Evolutionary conservation across 1,284 basidiomycete genomes (phyloP), one percentile per base, ranked within the genome.

Genomic region (Coriolopsis trogii): DNA sequence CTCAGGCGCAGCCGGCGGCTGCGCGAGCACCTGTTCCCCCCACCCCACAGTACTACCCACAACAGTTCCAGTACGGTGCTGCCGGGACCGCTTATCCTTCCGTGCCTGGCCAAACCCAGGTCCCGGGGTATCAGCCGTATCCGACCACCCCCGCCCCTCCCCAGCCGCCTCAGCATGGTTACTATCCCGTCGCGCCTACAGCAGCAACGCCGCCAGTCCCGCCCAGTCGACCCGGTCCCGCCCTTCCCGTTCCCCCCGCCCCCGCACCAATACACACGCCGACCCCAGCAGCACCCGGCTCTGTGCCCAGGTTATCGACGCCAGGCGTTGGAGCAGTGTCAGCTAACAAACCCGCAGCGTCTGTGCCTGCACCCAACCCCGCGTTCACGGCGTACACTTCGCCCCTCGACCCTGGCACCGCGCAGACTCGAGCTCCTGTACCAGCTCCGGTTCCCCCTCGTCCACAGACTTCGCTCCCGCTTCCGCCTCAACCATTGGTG

Each of bases 31-130:
- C n/a, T n/a, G 24, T 18, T 13, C 31, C 46, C 16, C 16, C 42
- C n/a, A 26, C 49, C 15, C 15, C 37, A 23, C 51, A 43, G 31
- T 54, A 56, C 31, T 38, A 26, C n/a, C n/a, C n/a, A 8, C 56
- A 51, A 10, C 51, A 50, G 36, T 51, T 49, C 26, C 37, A 36
- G 21, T 51, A 53, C 16, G 15, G 15, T 16, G 28, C 20, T 33
- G 21, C 26, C 18, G 4, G 33, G n/a, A 18, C 31, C 28, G 33
- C 33, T 12, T 46, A 43, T 36, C 20, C 46, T 9, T 21, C 41
- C 4, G 10, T 36, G 4, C 34, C 52, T 16, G 30, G 33, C 30
- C 40, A 43, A 21, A 43, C 29, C 20, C 56, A 51, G 30, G 33
- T 37, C 1, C 24, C 42, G 16, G 51, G 40, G 24, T 54, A 53